phyloP scores from a whole-genome alignment of 2,329 filamentous ascomycete species.

The Pseudohalonectria lignicola region DNA sequence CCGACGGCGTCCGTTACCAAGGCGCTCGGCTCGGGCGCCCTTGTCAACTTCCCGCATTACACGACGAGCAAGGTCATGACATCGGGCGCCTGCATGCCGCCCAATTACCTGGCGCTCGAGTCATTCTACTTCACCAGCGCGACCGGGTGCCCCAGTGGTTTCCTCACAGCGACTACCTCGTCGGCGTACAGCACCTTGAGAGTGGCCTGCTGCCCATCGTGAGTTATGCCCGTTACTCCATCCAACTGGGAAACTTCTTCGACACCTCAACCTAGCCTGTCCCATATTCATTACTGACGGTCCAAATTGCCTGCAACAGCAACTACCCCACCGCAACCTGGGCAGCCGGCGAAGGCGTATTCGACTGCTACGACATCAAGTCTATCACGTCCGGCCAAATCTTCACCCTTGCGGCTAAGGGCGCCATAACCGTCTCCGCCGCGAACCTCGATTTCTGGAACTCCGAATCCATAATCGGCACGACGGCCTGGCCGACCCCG shows the following conservation, averaged over 20 bases:
- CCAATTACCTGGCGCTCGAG: not conserved
- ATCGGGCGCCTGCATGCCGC: not conserved
- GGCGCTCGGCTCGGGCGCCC: not conserved
- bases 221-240: not conserved
- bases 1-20: not conserved
- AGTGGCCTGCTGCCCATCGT: not conserved
- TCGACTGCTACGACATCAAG: not conserved
- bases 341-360: not conserved
- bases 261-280: too few species aligned
- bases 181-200: not conserved
- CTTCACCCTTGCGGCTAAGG: not conserved
- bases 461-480: not conserved
- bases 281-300: too few species aligned
- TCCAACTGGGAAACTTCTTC: too few species aligned
- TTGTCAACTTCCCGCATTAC: not conserved
- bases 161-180: not conserved
- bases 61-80: not conserved
- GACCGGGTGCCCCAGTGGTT: not conserved
- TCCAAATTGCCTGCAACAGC: not conserved
- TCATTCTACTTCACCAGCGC: not conserved
- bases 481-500: not conserved
- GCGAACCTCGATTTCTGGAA: not conserved
- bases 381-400: not conserved
- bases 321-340: not conserved
- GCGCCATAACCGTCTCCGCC: not conserved